These are phyloP conservation scores for Xylariaceae sp. DNA, from an alignment of 2,329 filamentous ascomycete species.

Conservation along the genomic window DNA sequence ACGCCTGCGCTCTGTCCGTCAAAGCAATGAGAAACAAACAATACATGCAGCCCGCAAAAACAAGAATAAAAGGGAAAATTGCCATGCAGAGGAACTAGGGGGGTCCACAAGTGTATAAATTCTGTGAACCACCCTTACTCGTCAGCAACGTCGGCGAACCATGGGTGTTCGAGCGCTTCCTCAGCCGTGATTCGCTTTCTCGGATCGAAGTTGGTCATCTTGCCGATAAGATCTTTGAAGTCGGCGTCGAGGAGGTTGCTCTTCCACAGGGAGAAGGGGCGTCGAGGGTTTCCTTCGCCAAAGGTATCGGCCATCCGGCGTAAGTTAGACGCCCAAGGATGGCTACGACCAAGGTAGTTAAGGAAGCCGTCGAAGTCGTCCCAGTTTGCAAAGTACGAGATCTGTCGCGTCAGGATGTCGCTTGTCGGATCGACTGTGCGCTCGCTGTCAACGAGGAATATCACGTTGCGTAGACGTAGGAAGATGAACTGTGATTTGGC, in stretches of 20 bases:
- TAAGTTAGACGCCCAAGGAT: slow-evolving; percentile 35
- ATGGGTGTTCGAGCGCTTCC: slow-evolving; percentile 33
- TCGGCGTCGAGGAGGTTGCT: slow-evolving; percentile 33
- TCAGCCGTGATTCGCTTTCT: slow-evolving; percentile 34
- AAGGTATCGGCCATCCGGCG: slow-evolving; percentile 36
- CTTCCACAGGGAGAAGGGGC: slow-evolving; percentile 38
- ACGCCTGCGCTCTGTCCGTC: too few relatives aligned
- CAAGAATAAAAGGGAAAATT: not conserved
- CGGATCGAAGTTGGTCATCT: slow-evolving; percentile 38
- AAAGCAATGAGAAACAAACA: too few relatives aligned
- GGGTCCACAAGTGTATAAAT: too few relatives aligned
- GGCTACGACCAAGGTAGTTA: slow-evolving; percentile 35
- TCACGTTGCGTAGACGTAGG: slow-evolving; percentile 36
- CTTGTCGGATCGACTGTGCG: slow-evolving; percentile 33
- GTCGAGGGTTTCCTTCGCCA: slow-evolving; percentile 35
- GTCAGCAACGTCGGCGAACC: slow-evolving; percentile 22
- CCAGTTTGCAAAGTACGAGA: slow-evolving; percentile 42
- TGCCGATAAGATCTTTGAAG: slow-evolving; percentile 35
- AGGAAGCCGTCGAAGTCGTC: slow-evolving; percentile 37
- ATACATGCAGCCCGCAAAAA: too few relatives aligned
- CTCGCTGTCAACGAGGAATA: slow-evolving; percentile 35
- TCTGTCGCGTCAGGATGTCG: slow-evolving; percentile 39
- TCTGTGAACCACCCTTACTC: slow-evolving; percentile 7
- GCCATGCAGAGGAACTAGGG: too few relatives aligned
- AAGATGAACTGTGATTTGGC: slow-evolving; percentile 36